These are phyloP conservation scores for Trichosanthes truncata DNA, from an alignment of 306 rosid species.

Conservation along the genomic window DNA sequence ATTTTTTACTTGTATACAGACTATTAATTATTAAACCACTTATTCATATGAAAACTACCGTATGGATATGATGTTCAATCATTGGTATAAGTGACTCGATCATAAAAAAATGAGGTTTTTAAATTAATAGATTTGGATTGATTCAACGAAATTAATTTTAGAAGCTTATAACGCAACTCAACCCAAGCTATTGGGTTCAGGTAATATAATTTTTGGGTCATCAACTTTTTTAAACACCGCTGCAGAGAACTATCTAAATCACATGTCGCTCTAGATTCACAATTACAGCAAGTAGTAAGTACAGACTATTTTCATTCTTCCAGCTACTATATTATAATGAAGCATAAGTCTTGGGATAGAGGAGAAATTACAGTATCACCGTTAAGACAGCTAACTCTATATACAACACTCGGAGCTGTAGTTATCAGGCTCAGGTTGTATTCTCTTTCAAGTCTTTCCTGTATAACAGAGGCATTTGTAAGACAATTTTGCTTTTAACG, in stretches of 20 bases:
- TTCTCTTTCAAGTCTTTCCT: slow-evolving; percentile 77
- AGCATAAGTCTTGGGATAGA: slow-evolving; percentile 36
- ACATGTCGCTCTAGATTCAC: background rate
- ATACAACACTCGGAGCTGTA: slow-evolving; percentile 83
- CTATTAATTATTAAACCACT: background rate
- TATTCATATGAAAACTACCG: too few species aligned
- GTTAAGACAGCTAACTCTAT: slow-evolving; percentile 51
- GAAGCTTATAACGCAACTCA: background rate
- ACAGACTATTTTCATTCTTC: slow-evolving; percentile 3
- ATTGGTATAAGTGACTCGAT: background rate
- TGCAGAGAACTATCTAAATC: background rate
- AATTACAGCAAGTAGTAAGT: background rate
- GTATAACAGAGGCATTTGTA: slow-evolving; percentile 18
- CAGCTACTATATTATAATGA: slow-evolving; percentile 6
- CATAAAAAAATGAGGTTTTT: background rate
- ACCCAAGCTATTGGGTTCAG: background rate
- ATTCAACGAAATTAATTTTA: background rate
- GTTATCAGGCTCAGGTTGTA: slow-evolving; percentile 73
- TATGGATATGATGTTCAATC: background rate
- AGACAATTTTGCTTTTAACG: background rate
- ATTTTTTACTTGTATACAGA: background rate
- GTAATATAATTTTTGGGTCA: background rate
- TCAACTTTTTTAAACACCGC: background rate
- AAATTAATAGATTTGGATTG: background rate
- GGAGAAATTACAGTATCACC: slow-evolving; percentile 76